A percentile compares a stretch with the other conserved stretches of the same genome.
phyloP scores from a whole-genome alignment of 179 eudicot genomes.

The Pouteria campechiana region DNA sequence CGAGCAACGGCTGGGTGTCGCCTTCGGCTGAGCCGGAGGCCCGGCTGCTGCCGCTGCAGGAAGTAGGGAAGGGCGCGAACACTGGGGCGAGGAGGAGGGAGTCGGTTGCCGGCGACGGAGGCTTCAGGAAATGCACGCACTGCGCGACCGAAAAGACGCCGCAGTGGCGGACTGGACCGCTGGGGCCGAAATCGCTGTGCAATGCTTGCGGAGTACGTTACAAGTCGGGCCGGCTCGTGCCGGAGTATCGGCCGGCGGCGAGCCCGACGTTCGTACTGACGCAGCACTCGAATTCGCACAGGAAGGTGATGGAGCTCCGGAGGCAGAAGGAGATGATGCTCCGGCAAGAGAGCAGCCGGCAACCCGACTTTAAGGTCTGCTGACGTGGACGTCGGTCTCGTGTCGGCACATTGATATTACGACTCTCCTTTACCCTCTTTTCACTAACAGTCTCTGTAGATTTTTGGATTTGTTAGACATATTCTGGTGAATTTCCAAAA shows the following conservation, averaged over 20 bases:
- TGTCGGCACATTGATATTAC: too few relatives aligned
- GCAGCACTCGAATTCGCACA: constrained; percentile 41
- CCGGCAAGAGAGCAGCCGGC: background rate
- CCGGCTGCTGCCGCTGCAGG: too few relatives aligned
- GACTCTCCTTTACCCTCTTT: too few relatives aligned
- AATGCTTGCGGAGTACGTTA: constrained; percentile 37
- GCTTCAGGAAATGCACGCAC: constrained; percentile 21
- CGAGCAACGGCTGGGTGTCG: constrained; percentile 3
- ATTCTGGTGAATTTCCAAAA: background rate
- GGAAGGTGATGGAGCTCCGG: constrained; percentile 36
- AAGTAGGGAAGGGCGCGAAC: background rate
- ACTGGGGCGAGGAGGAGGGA: background rate
- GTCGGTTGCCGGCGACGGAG: constrained; percentile 2
- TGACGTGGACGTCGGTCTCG: background rate
- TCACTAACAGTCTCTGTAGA: background rate
- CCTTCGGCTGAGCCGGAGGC: background rate
- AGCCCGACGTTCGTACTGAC: constrained; percentile 41
- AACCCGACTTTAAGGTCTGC: constrained; percentile 8
- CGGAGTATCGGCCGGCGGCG: constrained; percentile 43
- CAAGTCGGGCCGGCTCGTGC: constrained; percentile 38
- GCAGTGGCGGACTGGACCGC: constrained; percentile 42
- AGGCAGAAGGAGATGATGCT: constrained; percentile 22
- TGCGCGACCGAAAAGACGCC: constrained; percentile 42
- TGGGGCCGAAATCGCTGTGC: constrained; percentile 35
- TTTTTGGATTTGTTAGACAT: background rate